Evolutionary conservation across 495 filamentous ascomycete species (phyloP), one percentile per base, ranked within the genome.

Genomic region (Daldinia childiae): DNA sequence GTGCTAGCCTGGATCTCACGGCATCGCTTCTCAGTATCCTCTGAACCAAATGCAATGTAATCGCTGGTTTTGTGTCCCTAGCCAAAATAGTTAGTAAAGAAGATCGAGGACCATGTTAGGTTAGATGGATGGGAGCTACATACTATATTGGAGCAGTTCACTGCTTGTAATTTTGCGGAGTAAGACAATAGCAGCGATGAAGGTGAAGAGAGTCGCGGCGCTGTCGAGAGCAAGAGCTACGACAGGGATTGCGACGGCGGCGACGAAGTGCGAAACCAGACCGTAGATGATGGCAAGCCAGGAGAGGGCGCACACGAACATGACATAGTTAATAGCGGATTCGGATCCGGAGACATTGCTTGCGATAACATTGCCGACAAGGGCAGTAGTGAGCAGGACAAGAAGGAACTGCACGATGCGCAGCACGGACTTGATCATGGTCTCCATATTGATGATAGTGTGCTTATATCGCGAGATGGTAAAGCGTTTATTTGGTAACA

Each of bases 321-420:
- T 84, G 73, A 79, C 68, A 76, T 84, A 85, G 77, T 85, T 84
- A 75, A 84, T 74, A 69, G 82, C 80, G 17, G 81, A 75, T 24
- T 76, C 77, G 27, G 81, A 74, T 56, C 79, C 82, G 71, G 55
- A 58, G 30, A 78, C 59, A 71, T 83, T 82, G 71, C 51, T 79
- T 12, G 82, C 80, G 68, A 84, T 82, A 70, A 85, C 79, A 68
- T 85, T 85, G 74, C 83, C 83, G 74, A 85, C 79, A 36, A 85
- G 79, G 26, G 77, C 82, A 6, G 83, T 84, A 15, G 80, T 76
- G 68, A 85, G 73, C 38, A 85, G 56, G 59, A 80, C 72, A 51
- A 80, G 80, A 61, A 85, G 69, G 63, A 85, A 73, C 57, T 84
- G 80, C 57, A 78, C 19, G 15, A 74, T 59, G 69, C 83, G 81